Base-by-base conservation (phyloP, 805 yeast species). In the Starmerella etchellsii region DNA sequence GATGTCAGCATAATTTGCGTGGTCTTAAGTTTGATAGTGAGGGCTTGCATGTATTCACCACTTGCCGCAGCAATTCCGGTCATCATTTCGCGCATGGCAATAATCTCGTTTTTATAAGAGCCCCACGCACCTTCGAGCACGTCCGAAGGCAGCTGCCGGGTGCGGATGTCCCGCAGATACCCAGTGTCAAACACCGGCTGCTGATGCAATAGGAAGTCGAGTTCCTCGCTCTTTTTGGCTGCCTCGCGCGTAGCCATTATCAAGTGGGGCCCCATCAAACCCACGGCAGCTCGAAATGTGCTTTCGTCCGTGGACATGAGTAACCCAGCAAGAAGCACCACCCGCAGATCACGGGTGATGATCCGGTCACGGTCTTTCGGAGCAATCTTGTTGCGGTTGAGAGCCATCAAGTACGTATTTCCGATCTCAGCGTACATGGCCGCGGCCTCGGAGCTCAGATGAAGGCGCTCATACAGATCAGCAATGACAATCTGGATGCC, bases 401-500 rank as follows among this genome's bases (percentile, higher is more conserved):
- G 68, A 47, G 74, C 65, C 18, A 49, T 41, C 54, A 75, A 78
- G 29, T 73, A 62, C 3, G 76, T 67, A 13, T 76, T 71, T 15
- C 44, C 42, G 36, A 82, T 63, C 52, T 81, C 88, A 42, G 73
- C 65, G 59, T 82, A 85, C 8, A 82, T 61, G 47, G 68, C 66
- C 28, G 72, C 66, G 0, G 94, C 93, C 39, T 78, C 80, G 13
- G 72, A 72, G 25, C 54, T 49, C 74, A 71, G 68, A 18, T 67
- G 69, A 50, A 84, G 59, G 31, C 77, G 67, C 53, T 83, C 94
- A 55, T 74, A 81, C 84, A 84, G 79, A 54, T 85, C 94, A 10
- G 80, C 94, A 27, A 83, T 65, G 54, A 87, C 83, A 57, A 88
- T 66, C 54, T 87, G 94, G 39, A 88, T 73, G 0, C 96, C 95